Evolutionary conservation across 768 basidiomycete species (phyloP), one percentile per base, ranked within the genome.

Genomic region (Sarcodon sp.): DNA sequence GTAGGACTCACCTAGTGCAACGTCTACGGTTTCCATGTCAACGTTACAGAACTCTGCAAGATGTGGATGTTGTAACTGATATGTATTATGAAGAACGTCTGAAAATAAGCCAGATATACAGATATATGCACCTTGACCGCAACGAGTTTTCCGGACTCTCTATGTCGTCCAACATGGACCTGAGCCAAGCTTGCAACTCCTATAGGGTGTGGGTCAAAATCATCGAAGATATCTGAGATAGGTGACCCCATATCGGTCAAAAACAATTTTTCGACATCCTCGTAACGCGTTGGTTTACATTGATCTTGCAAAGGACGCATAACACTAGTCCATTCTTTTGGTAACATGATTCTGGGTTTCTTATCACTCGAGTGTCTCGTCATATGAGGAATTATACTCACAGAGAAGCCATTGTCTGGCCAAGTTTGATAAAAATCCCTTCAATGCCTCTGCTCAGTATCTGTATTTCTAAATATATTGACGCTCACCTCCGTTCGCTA

Each of bases 161-260:
- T 75, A 52, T 88, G 80, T 11, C 65, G 75, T 3, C 81, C 96
- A 15, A 84, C 75, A 63, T 98, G 96, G 12, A 98, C 96, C 64
- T 99, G 96, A 5, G 96, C 96, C 35, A 97, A 66, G 57, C 90
- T 94, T 10, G 96, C 96, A 12, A 97, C 91, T 3, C 96, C 96
- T 41, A 98, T 87, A 6, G 96, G 96, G 13, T 71, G 67, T 4
- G 80, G 79, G 54, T 96, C 80, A 59, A 98, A 94, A 51, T 89
- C 77, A 10, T 79, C 77, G 57, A 98, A 97, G 33, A 91, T 62
- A 15, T 87, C 83, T 1, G 72, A 67, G 35, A 96, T 74, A 0
- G 78, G 69, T 35, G 64, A 60, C 6, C 86, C 89, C 63, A 91
- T 83, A 61, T 98, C 96, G 7, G 72, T 67, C 13, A 80, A 55